Percentiles rank a stretch among this genome's conserved stretches.
Evolutionary conservation across 768 basidiomycete species (phyloP).

Genomic region (Podaxis sp.): DNA sequence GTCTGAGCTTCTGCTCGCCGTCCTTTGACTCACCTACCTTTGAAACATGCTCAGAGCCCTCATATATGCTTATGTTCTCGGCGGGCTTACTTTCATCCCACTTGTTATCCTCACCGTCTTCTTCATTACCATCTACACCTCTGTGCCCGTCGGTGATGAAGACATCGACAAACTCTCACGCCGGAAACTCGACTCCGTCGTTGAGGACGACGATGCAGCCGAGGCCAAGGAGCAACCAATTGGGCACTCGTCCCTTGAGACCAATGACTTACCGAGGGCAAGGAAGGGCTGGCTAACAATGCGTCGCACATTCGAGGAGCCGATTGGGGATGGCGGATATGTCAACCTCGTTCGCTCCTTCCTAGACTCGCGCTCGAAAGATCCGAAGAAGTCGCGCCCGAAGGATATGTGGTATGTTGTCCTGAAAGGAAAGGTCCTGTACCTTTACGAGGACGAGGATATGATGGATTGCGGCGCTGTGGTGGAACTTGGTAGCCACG

Average conservation of each 20-base stretch:
- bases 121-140: slow-evolving; percentile 74
- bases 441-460: slow-evolving; percentile 89
- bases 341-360: slow-evolving; percentile 78
- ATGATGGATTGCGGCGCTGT: slow-evolving; percentile 90
- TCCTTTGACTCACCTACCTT: slow-evolving; percentile 10
- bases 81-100: slow-evolving; percentile 88
- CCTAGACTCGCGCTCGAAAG: slow-evolving; percentile 77
- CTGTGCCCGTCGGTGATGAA: slow-evolving; percentile 67
- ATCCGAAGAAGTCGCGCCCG: slow-evolving; percentile 77
- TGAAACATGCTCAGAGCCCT: slow-evolving; percentile 64
- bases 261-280: slow-evolving; percentile 56
- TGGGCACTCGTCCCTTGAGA: slow-evolving; percentile 25
- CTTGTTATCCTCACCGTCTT: slow-evolving; percentile 57
- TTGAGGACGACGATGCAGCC: slow-evolving; percentile 25
- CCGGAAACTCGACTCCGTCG: slow-evolving; percentile 22
- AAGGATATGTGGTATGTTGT: slow-evolving; percentile 93
- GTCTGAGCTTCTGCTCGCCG: slow-evolving; percentile 4
- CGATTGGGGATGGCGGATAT: slow-evolving; percentile 59
- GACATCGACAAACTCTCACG: slow-evolving; percentile 39
- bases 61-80: slow-evolving; percentile 82
- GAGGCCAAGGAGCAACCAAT: slow-evolving; percentile 17
- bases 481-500: slow-evolving; percentile 78
- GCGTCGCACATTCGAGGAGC: slow-evolving; percentile 73
- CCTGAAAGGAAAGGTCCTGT: slow-evolving; percentile 87
- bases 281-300: slow-evolving; percentile 84